Conservation (phyloP, 2,329 filamentous ascomycete genomes). For the Epichloe hybrida region DNA sequence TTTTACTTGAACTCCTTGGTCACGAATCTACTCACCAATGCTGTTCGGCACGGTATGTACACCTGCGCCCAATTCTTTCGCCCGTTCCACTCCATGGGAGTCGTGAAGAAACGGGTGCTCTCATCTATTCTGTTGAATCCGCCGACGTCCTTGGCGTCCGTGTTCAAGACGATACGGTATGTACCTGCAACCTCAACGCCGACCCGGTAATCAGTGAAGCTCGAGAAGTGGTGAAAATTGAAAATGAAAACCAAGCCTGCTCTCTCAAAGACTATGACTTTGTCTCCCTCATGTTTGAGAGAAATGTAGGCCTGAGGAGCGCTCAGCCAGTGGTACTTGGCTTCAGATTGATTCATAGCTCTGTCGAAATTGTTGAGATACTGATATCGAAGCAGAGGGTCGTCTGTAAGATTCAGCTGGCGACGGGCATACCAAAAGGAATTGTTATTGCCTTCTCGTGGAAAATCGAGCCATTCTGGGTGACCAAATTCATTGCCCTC, state of each 20-base stretch:
- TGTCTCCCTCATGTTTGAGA: conserved; percentile 86
- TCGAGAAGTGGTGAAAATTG: conserved; percentile 80
- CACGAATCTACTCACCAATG: conserved; percentile 47
- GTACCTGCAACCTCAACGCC: conserved; percentile 76
- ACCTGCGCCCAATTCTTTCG: conserved; percentile 85
- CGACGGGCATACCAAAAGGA: conserved; percentile 90
- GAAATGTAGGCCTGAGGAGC: conserved; percentile 79
- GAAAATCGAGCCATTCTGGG: conserved; percentile 98
- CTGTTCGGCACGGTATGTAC: conserved; percentile 75
- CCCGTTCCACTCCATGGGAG: conserved; percentile 77
- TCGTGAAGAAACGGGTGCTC: conserved; percentile 82
- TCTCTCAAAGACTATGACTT: conserved; percentile 90
- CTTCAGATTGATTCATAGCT: conserved; percentile 77
- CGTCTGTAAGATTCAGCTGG: conserved; percentile 85
- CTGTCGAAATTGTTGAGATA: conserved; percentile 91
- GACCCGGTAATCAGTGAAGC: conserved; percentile 85
- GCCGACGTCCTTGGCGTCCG: conserved; percentile 64
- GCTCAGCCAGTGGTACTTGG: conserved; percentile 84
- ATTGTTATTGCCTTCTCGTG: conserved; percentile 81
- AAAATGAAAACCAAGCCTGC: conserved; percentile 86
- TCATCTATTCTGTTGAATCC: conserved; percentile 67
- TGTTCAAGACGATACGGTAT: conserved; percentile 75
- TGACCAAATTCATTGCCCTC: conserved; percentile 98
- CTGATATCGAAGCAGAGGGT: conserved; percentile 70
- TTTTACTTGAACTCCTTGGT: not conserved